Evolutionary conservation across 352 stramenopile genomes (phyloP).

Genomic region (Saprolegnia diclina): DNA sequence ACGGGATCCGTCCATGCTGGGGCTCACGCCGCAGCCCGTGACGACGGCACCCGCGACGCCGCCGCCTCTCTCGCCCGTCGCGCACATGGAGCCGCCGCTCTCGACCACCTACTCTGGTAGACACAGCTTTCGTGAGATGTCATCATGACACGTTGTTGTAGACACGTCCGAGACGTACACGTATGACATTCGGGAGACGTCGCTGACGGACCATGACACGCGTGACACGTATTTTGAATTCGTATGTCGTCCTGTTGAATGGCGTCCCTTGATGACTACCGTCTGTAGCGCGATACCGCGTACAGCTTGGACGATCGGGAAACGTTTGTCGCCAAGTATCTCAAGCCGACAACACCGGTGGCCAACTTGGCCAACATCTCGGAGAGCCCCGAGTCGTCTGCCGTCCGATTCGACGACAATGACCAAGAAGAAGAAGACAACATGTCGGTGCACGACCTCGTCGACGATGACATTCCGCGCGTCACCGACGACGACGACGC

Average conservation of each 20-base stretch:
- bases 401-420: slow-evolving; percentile 30
- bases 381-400: neutral
- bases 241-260: neutral
- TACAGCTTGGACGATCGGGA: slow-evolving; percentile 24
- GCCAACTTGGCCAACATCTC: neutral
- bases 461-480: neutral
- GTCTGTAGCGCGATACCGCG: slow-evolving; percentile 13
- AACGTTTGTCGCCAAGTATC: slow-evolving; percentile 26
- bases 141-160: neutral
- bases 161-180: slow-evolving; percentile 3
- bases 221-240: slow-evolving; percentile 20
- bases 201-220: slow-evolving; percentile 23
- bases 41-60: neutral
- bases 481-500: neutral
- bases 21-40: slow-evolving; percentile 1
- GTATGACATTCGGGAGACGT: slow-evolving; percentile 21
- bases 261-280: neutral
- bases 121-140: neutral
- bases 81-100: neutral
- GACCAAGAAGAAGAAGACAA: slow-evolving; percentile 40
- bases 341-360: neutral
- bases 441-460: slow-evolving; percentile 37
- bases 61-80: neutral
- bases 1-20: neutral
- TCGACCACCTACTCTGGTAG: neutral